Base-by-base conservation (phyloP, 257 asterid species). In the Nicotiana otophora region DNA sequence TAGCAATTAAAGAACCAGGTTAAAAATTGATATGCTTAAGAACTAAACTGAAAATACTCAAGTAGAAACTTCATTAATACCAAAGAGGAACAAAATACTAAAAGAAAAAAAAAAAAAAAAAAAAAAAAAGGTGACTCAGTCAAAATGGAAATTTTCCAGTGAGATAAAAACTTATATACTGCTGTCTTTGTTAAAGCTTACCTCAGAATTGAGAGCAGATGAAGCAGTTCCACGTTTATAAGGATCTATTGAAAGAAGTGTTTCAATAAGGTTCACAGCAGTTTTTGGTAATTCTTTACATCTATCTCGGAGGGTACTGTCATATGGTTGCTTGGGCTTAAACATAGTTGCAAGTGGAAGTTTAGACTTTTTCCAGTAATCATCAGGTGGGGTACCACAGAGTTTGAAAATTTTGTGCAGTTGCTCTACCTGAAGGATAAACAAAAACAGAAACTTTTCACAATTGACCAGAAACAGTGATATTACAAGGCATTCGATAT, bases 371-470 rank as follows among this genome's bases (percentile, higher is more conserved):
- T 84, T 93, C 97, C 98, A 96, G 67, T 94, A 94, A 23, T 94
- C 99, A 31, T 94, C 98, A 0, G 91, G 80, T 1, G 98, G 98
- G 8, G 99, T 84, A 15, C 97, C 99, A 42, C 97, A 92, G 4
- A 95, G 92, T 82, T 91, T 92, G 90, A 95, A 95, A 81, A 96
- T 93, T 82, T 94, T 94, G 83, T 96, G 99, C 90, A 96, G 85
- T 80, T 96, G 98, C 81, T 95, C 99, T 19, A 95, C 99, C 98
- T 95, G 85, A 85, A 84, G 62, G 33, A 51, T 8, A 58, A 16
- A 78, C 61, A 48, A 39, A 58, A 54, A 12, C 20, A 1, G 26
- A 9, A 20, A 16, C 53, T 42, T 46, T 84, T 77, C 42, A 70
- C 39, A 70, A 17, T 60, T 69, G 51, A 46, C 39, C 14, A 60